Percentiles rank a stretch among this genome's conserved stretches.
These are phyloP conservation scores for Giardia muris DNA, from an alignment of 208 protist species.

Conservation along the genomic window DNA sequence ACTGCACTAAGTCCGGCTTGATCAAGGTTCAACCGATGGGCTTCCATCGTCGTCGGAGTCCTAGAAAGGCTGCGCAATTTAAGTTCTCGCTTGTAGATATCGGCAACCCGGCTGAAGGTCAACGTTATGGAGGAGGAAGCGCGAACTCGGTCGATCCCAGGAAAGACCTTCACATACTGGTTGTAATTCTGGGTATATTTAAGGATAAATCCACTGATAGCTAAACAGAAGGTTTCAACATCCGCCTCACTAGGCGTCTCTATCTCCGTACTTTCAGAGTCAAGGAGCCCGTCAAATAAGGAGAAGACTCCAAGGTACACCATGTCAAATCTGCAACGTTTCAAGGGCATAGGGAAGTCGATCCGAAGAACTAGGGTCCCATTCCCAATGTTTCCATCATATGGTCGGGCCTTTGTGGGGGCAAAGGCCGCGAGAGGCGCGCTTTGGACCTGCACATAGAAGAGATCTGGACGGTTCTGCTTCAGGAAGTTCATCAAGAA, in stretches of 20 bases:
- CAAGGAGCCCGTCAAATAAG: background rate
- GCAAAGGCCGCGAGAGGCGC: no score
- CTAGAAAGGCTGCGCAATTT: background rate
- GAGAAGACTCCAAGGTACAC: background rate
- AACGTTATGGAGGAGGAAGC: background rate
- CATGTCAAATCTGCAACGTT: background rate
- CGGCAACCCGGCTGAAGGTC: background rate
- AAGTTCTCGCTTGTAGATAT: background rate
- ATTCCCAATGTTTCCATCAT: no score
- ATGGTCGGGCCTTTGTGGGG: no score
- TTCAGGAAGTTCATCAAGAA: background rate
- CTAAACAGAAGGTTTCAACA: background rate
- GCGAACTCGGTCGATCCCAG: background rate
- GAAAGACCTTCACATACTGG: background rate
- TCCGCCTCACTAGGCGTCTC: background rate
- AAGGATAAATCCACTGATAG: background rate
- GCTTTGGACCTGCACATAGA: no score
- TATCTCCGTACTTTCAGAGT: background rate
- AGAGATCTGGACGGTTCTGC: background rate
- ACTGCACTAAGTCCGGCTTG: no score
- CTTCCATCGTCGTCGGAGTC: no score
- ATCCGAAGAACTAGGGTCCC: background rate
- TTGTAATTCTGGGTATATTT: background rate
- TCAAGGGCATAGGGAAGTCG: background rate
- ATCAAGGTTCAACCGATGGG: no score